phyloP scores from a whole-genome alignment of 2,329 filamentous ascomycete species.

The Nothophoma quercina region DNA sequence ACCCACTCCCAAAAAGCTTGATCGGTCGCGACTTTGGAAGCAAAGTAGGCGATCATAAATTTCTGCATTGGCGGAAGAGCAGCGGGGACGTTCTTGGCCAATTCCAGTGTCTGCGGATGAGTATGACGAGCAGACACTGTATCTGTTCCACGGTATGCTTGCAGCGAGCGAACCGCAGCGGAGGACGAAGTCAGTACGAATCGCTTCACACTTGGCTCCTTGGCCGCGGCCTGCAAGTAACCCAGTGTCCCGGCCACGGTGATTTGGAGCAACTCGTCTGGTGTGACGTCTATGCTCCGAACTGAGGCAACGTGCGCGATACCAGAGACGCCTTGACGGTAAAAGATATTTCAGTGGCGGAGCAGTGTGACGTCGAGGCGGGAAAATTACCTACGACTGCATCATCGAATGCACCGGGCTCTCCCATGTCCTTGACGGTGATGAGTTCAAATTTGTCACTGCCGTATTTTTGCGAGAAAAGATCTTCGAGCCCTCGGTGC shows the following conservation, averaged over 20 bases:
- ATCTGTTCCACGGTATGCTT: constrained; percentile 40
- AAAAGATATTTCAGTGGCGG: not conserved
- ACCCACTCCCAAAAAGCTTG: constrained; percentile 54
- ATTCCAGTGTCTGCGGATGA: constrained; percentile 42
- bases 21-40: constrained; percentile 54
- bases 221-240: constrained; percentile 51
- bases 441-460: constrained; percentile 28
- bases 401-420: constrained; percentile 31
- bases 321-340: constrained; percentile 45
- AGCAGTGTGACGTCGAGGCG: constrained; percentile 2
- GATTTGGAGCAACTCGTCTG: constrained; percentile 24
- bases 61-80: constrained; percentile 27
- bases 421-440: constrained; percentile 29
- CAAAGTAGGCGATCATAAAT: constrained; percentile 47
- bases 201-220: constrained; percentile 51
- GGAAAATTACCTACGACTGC: constrained; percentile 27
- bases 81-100: constrained; percentile 35
- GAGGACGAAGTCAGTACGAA: constrained; percentile 55
- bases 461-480: constrained; percentile 32
- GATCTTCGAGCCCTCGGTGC: constrained; percentile 31
- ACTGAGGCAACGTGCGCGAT: constrained; percentile 57
- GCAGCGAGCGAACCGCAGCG: constrained; percentile 28
- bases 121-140: constrained; percentile 40
- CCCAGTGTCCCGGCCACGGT: constrained; percentile 49
- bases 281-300: constrained; percentile 53